A percentile compares a stretch with the other conserved stretches of the same genome.
These are phyloP conservation scores for Calamus simplicifolius DNA, from an alignment of 176 grass and related monocot genomes.

Conservation along the genomic window DNA sequence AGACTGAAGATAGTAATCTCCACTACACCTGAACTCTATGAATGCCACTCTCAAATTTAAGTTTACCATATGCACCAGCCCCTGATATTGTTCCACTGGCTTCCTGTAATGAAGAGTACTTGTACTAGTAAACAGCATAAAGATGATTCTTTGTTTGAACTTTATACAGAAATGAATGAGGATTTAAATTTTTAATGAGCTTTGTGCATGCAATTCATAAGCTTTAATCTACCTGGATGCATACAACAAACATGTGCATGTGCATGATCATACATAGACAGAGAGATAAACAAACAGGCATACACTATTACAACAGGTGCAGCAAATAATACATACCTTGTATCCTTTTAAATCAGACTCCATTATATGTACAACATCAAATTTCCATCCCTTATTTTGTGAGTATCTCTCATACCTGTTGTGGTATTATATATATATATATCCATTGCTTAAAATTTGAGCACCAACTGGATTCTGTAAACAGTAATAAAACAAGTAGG, in stretches of 20 bases:
- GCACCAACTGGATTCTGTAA: not conserved
- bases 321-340: slow-evolving; percentile 37
- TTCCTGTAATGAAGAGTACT: slow-evolving; percentile 38
- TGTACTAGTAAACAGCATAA: not conserved
- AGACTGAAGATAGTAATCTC: not conserved
- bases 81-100: slow-evolving; percentile 91
- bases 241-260: too few relatives aligned
- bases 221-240: too few relatives aligned
- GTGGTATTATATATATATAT: slow-evolving; percentile 11
- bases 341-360: slow-evolving; percentile 90
- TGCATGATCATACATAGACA: too few relatives aligned
- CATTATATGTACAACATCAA: slow-evolving; percentile 76
- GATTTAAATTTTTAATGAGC: not conserved
- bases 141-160: not conserved
- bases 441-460: too few relatives aligned
- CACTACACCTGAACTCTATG: slow-evolving; percentile 89
- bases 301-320: too few relatives aligned
- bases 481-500: not conserved
- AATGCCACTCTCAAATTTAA: slow-evolving; percentile 90
- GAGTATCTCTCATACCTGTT: slow-evolving; percentile 78
- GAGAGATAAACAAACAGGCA: too few relatives aligned
- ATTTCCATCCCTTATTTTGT: slow-evolving; percentile 85
- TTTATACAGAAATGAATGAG: not conserved
- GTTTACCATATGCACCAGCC: slow-evolving; percentile 64
- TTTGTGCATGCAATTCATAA: too few relatives aligned